phyloP scores from a whole-genome alignment of 371 early-diverging fungal species.

The Apophysomyces elegans region DNA sequence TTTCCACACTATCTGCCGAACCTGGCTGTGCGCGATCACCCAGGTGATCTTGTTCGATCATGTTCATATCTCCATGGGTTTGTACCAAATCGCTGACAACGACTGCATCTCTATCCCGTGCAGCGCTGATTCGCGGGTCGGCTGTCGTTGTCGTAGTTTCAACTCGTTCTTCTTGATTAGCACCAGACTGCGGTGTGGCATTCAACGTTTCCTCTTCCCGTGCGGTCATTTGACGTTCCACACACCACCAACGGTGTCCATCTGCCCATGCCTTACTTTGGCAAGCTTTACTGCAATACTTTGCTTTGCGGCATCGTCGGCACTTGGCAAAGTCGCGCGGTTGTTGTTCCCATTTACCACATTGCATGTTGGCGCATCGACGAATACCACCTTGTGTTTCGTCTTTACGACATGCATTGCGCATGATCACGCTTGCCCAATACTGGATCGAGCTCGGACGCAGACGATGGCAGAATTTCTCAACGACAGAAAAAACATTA shows the following conservation, averaged over 20 bases:
- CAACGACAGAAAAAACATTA: conserved; percentile 78
- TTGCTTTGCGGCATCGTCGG: conserved; percentile 80
- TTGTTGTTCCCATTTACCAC: conserved; percentile 73
- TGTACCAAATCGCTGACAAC: conserved; percentile 9
- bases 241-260: conserved; percentile 83
- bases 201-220: conserved; percentile 2
- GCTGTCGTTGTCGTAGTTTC: background rate
- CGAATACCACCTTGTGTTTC: conserved; percentile 71
- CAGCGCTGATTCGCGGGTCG: background rate
- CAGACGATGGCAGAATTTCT: conserved; percentile 66
- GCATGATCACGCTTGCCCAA: conserved; percentile 83
- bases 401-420: conserved; percentile 81
- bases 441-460: conserved; percentile 71
- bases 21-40: conserved; percentile 6
- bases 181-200: background rate
- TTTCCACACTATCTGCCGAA: conserved; percentile 14
- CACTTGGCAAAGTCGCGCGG: conserved; percentile 82
- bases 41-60: conserved; percentile 14
- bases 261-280: conserved; percentile 78
- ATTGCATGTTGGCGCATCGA: conserved; percentile 75
- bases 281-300: conserved; percentile 78
- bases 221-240: conserved; percentile 49
- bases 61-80: conserved; percentile 14
- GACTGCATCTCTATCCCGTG: conserved; percentile 1
- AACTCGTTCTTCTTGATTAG: background rate